Percentiles rank a stretch among this genome's conserved stretches.
Conservation (phyloP, 164 flowering plant genomes). For the Stephania yunnanensis region DNA sequence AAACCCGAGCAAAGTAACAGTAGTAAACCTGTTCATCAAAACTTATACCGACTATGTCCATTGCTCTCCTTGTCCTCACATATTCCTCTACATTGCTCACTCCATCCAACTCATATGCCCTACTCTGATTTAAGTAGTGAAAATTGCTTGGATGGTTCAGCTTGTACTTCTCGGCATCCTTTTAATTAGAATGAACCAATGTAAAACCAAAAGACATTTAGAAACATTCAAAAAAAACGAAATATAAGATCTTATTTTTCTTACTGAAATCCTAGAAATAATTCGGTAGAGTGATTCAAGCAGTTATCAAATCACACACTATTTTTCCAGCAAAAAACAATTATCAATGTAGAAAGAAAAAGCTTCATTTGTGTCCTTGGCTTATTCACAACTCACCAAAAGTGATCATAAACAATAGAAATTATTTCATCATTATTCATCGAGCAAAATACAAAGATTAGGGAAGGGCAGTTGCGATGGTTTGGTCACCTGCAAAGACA, state of each 20-base stretch:
- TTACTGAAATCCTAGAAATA: background rate
- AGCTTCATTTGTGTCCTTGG: background rate
- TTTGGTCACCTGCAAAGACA: too few species aligned
- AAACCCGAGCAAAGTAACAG: background rate
- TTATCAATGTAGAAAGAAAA: background rate
- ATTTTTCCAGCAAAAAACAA: background rate
- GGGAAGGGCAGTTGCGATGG: too few species aligned
- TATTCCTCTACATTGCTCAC: conserved; percentile 83
- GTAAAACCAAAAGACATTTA: background rate
- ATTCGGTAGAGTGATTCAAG: background rate
- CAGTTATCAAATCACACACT: background rate
- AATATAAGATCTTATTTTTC: background rate
- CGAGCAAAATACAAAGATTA: too few species aligned
- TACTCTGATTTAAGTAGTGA: conserved; percentile 92
- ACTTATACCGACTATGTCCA: conserved; percentile 96
- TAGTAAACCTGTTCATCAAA: conserved; percentile 76
- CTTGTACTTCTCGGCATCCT: conserved; percentile 92
- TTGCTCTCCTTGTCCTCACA: conserved; percentile 82
- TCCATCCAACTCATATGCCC: conserved; percentile 82
- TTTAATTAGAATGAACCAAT: conserved; percentile 2
- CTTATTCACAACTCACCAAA: background rate
- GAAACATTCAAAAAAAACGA: background rate
- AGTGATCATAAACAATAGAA: background rate
- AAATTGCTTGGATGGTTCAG: conserved; percentile 73
- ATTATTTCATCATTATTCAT: background rate